Percentiles rank a stretch among this genome's conserved stretches.
Evolutionary conservation across 2,329 filamentous ascomycete genomes (phyloP).

Genomic region (Pestalotiopsis sp.): DNA sequence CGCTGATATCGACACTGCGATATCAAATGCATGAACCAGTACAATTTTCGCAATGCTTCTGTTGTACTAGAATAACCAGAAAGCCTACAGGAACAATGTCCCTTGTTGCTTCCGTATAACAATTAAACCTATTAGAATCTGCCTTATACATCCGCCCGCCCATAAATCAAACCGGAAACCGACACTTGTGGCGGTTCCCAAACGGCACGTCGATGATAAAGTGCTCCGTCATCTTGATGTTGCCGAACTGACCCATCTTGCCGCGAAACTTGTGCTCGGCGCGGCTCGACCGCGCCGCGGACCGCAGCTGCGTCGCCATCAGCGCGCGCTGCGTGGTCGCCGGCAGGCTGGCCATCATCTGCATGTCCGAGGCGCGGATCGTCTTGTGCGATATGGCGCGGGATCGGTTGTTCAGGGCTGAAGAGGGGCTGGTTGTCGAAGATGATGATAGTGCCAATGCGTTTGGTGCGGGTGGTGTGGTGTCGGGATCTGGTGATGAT

Average conservation of each 20-base stretch:
- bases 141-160: not conserved
- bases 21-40: too few relatives aligned
- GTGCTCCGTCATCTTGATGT: conserved; percentile 10
- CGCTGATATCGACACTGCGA: too few relatives aligned
- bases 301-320: conserved; percentile 7
- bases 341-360: conserved; percentile 11
- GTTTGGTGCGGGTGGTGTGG: not conserved
- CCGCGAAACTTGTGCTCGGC: conserved; percentile 9
- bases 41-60: too few relatives aligned
- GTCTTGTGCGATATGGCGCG: not conserved
- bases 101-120: too few relatives aligned
- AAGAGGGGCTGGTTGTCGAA: not conserved
- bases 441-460: not conserved
- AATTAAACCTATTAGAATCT: not conserved
- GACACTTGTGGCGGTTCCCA: conserved; percentile 9
- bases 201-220: conserved; percentile 13
- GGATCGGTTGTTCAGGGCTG: not conserved
- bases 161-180: conserved; percentile 1
- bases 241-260: conserved; percentile 15
- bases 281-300: not conserved
- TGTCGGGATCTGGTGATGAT: not conserved
- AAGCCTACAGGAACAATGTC: too few relatives aligned
- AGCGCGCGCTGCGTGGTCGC: conserved; percentile 4
- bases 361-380: conserved; percentile 9
- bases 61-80: too few relatives aligned